These are phyloP conservation scores for Ceratocystis harringtonii DNA, from an alignment of 2,329 filamentous ascomycete species.

Conservation along the genomic window DNA sequence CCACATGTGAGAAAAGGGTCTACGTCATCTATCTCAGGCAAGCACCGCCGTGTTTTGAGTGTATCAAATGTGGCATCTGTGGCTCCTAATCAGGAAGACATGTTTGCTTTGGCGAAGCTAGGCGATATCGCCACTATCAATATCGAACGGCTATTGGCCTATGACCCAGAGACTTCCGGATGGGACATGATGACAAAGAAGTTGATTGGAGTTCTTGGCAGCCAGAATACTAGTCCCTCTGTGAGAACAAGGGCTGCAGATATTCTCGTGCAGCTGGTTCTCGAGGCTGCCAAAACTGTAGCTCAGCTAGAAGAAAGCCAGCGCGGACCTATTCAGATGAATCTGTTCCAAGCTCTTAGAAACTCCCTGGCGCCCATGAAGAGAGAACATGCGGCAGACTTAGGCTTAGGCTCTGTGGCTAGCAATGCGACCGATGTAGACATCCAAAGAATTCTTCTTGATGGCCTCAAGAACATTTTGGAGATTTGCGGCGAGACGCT, in stretches of 20 bases:
- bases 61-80: conserved; percentile 31
- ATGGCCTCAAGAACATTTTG: conserved; percentile 65
- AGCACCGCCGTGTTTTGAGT: conserved; percentile 34
- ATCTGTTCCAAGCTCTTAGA: conserved; percentile 52
- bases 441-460: conserved; percentile 65
- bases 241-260: conserved; percentile 48
- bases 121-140: conserved; percentile 61
- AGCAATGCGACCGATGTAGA: conserved; percentile 47
- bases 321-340: conserved; percentile 51
- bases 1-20: conserved; percentile 23
- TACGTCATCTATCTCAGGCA: conserved; percentile 26
- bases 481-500: conserved; percentile 81
- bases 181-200: conserved; percentile 54
- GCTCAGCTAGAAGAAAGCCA: conserved; percentile 35
- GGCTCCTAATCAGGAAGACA: conserved; percentile 44
- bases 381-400: neutral
- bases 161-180: conserved; percentile 52
- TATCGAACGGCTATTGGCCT: conserved; percentile 55
- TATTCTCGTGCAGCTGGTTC: conserved; percentile 42
- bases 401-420: neutral
- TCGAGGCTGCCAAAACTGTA: conserved; percentile 44
- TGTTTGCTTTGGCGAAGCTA: conserved; percentile 57
- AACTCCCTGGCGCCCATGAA: conserved; percentile 34
- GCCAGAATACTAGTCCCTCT: conserved; percentile 32
- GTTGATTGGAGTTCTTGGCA: conserved; percentile 37